Conservation (phyloP, 805 yeast species). For the Yarrowia sp. region DNA sequence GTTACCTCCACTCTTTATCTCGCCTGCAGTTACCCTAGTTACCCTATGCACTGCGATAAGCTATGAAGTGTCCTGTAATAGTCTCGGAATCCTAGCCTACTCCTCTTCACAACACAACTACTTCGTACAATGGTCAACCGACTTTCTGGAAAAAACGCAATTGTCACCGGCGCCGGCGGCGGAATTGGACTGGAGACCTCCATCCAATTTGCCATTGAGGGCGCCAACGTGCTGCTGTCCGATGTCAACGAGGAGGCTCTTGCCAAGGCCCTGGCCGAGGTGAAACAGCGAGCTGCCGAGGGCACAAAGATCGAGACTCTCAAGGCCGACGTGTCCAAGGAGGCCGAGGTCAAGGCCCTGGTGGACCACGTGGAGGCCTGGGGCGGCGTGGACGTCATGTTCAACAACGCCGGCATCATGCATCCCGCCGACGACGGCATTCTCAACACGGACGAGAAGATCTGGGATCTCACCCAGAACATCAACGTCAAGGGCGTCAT, state of each 20-base stretch:
- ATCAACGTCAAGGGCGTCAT: conserved; percentile 52
- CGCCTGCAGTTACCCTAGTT: too few relatives aligned
- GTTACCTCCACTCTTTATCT: too few relatives aligned
- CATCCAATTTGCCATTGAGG: conserved; percentile 78
- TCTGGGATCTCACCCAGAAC: conserved; percentile 51
- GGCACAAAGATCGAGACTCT: conserved; percentile 65
- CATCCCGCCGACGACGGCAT: conserved; percentile 49
- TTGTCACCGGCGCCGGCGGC: conserved; percentile 55
- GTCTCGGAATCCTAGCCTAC: too few relatives aligned
- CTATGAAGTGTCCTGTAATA: too few relatives aligned
- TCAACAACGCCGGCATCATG: conserved; percentile 88
- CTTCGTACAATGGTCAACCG: conserved; percentile 43
- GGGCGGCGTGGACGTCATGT: conserved; percentile 81
- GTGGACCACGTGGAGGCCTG: conserved; percentile 65
- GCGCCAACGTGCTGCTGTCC: conserved; percentile 87
- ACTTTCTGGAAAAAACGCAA: conserved; percentile 57
- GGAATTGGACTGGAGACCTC: conserved; percentile 58
- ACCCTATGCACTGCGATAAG: too few relatives aligned
- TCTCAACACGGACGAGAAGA: conserved; percentile 48
- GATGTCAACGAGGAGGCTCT: conserved; percentile 60
- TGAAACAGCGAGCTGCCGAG: conserved; percentile 73
- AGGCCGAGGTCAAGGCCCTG: conserved; percentile 48
- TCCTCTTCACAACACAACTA: too few relatives aligned
- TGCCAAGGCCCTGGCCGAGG: conserved; percentile 69
- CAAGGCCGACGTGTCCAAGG: conserved; percentile 49